Percentiles rank a stretch among this genome's conserved stretches.
Conservation (phyloP, 2,329 filamentous ascomycete species). For the Fusarium sp. region DNA sequence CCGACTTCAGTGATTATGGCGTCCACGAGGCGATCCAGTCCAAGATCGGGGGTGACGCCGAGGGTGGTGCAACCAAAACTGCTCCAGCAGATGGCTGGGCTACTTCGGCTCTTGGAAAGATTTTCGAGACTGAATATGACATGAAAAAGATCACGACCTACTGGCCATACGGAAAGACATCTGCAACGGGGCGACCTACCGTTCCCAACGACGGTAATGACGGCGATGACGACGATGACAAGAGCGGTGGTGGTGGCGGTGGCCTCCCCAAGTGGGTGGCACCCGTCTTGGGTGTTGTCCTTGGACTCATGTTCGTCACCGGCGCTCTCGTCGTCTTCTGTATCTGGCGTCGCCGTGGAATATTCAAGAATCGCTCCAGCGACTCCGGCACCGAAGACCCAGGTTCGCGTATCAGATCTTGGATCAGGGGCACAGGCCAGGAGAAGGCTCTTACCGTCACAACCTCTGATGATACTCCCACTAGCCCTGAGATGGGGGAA, state of each 20-base stretch:
- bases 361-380: constrained; percentile 51
- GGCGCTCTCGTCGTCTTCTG: constrained; percentile 61
- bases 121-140: constrained; percentile 68
- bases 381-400: constrained; percentile 58
- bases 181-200: constrained; percentile 31
- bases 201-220: constrained; percentile 11
- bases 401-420: constrained; percentile 60
- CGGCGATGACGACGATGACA: constrained; percentile 30
- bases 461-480: constrained; percentile 54
- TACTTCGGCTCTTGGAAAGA: constrained; percentile 55
- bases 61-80: constrained; percentile 76
- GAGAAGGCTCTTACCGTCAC: constrained; percentile 59
- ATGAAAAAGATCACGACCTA: constrained; percentile 66
- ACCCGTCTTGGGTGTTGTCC: constrained; percentile 70
- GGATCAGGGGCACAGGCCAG: constrained; percentile 60
- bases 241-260: constrained; percentile 44
- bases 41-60: constrained; percentile 73
- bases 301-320: constrained; percentile 67
- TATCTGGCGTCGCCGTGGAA: constrained; percentile 62
- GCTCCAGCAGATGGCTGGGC: constrained; percentile 70
- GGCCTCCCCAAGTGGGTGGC: constrained; percentile 67
- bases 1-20: constrained; percentile 70
- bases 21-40: constrained; percentile 73
- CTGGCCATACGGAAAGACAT: constrained; percentile 66
- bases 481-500: constrained; percentile 54